Evolutionary conservation across 108 stramenopile genomes (phyloP).

Genomic region (Seminavis robusta): DNA sequence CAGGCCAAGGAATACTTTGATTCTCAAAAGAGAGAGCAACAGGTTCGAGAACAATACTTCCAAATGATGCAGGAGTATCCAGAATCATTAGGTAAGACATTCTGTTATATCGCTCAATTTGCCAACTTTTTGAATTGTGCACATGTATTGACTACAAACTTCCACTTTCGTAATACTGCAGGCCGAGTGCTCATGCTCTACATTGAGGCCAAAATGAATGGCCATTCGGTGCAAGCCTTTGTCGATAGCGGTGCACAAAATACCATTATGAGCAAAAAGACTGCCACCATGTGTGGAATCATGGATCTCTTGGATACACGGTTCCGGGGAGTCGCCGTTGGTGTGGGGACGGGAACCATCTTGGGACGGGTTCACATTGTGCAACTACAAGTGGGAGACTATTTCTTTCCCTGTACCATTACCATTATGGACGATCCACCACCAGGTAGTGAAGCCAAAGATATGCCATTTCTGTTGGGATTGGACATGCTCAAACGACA

Average conservation of each 20-base stretch:
- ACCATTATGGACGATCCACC: constrained; percentile 77
- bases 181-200: constrained; percentile 94
- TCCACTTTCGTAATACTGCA: no score
- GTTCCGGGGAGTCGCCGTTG: constrained; percentile 86
- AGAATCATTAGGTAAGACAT: constrained; percentile 93
- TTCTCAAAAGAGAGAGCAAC: constrained; percentile 46
- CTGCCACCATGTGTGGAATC: constrained; percentile 78
- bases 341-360: constrained; percentile 93
- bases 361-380: constrained; percentile 80
- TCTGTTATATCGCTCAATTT: no score
- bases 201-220: constrained; percentile 84
- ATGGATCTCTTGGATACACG: constrained; percentile 83
- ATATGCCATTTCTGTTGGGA: constrained; percentile 95
- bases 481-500: constrained; percentile 96
- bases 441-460: constrained; percentile 51
- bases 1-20: constrained; percentile 81
- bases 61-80: constrained; percentile 95
- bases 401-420: constrained; percentile 61
- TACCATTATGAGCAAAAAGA: constrained; percentile 82
- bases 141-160: no score
- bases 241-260: constrained; percentile 95
- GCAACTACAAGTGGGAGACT: constrained; percentile 62
- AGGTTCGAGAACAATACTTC: constrained; percentile 69
- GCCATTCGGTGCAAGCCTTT: constrained; percentile 83
- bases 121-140: no score